A percentile compares a stretch with the other conserved stretches of the same genome.
phyloP scores from a whole-genome alignment of 352 stramenopile genomes.

The Globisporangium mamillatum region DNA sequence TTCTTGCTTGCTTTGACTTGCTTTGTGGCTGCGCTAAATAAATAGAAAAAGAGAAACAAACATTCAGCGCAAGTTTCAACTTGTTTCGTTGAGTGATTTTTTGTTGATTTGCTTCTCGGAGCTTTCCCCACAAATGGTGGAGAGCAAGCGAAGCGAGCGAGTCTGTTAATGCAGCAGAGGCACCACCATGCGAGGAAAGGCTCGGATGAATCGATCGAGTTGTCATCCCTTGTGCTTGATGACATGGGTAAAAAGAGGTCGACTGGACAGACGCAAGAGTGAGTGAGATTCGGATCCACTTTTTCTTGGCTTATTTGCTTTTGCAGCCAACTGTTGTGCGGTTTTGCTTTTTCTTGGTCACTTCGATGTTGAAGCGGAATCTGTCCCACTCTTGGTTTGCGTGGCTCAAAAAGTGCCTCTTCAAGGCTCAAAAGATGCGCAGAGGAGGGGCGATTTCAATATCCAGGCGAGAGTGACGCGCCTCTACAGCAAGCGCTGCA shows the following conservation, averaged over 20 bases:
- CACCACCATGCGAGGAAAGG: neutral
- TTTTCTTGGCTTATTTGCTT: neutral
- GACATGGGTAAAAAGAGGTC: neutral
- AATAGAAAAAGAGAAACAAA: constrained; percentile 7
- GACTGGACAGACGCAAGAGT: neutral
- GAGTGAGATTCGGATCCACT: neutral
- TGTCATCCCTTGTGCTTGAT: constrained; percentile 6
- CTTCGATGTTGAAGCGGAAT: neutral
- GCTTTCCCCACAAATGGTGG: neutral
- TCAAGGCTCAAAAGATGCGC: neutral
- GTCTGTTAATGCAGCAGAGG: neutral
- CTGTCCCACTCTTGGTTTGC: neutral
- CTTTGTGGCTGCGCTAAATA: neutral
- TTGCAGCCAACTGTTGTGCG: neutral
- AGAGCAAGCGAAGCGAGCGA: too few species aligned
- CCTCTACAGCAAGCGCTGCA: neutral
- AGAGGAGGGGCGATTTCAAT: neutral
- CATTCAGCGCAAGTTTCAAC: neutral
- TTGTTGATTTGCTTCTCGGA: neutral
- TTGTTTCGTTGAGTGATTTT: neutral
- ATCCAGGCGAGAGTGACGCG: neutral
- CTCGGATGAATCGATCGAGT: neutral
- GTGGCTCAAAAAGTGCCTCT: neutral
- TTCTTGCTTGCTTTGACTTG: neutral
- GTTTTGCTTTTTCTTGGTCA: neutral